These are phyloP conservation scores for Kwoniella heveanensis DNA, from an alignment of 768 basidiomycete species.

Conservation along the genomic window DNA sequence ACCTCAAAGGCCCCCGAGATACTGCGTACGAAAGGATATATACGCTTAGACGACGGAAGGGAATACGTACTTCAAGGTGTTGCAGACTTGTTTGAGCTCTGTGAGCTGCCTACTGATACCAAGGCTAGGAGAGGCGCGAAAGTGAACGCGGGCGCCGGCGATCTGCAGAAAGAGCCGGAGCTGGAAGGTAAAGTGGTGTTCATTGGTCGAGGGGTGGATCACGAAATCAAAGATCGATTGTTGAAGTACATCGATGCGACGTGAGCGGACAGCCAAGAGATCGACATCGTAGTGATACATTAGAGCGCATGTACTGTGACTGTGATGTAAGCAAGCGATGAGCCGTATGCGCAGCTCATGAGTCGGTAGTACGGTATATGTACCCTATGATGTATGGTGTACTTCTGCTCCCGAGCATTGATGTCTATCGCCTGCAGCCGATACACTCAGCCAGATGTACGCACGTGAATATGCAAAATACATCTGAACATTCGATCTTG, in stretches of 20 bases:
- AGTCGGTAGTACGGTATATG: too few species aligned
- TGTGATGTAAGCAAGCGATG: too few species aligned
- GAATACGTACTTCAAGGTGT: constrained; percentile 87
- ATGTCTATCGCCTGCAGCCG: too few species aligned
- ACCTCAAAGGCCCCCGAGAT: constrained; percentile 61
- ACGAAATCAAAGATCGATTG: constrained; percentile 20
- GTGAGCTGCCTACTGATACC: constrained; percentile 38
- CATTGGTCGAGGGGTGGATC: constrained; percentile 75
- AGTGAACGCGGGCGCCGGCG: constrained; percentile 20
- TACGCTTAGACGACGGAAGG: constrained; percentile 60
- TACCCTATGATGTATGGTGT: too few species aligned
- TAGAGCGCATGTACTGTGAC: background rate
- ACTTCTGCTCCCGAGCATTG: too few species aligned
- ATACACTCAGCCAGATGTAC: too few species aligned
- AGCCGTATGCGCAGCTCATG: too few species aligned
- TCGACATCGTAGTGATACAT: too few species aligned
- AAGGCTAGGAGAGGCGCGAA: too few species aligned
- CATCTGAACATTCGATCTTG: too few species aligned
- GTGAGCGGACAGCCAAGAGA: too few species aligned
- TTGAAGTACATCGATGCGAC: constrained; percentile 11
- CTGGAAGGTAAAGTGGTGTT: constrained; percentile 78
- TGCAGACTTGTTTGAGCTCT: constrained; percentile 81
- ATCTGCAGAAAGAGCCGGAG: constrained; percentile 59
- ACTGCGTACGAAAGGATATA: constrained; percentile 85
- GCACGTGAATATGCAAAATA: too few species aligned